phyloP scores from a whole-genome alignment of 75 land plant species.

The Pinus albicaulis region DNA sequence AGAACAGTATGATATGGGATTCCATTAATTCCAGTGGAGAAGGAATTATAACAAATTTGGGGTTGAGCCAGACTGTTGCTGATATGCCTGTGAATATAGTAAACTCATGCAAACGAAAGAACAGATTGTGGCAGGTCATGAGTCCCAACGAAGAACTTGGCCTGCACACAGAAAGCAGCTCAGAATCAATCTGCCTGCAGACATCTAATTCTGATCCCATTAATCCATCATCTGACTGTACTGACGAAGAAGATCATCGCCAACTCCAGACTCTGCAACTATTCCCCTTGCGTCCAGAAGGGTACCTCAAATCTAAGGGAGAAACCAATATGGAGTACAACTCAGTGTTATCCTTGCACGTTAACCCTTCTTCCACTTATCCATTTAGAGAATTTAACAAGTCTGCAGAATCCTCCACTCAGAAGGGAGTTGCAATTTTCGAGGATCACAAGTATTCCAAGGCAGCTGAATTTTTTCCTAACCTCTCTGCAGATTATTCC shows the following conservation, averaged over 20 bases:
- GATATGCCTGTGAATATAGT: background rate
- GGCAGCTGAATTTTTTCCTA: too few species aligned
- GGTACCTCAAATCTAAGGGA: slow-evolving; percentile 5
- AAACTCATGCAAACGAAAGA: slow-evolving; percentile 9
- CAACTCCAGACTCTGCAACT: slow-evolving; percentile 5
- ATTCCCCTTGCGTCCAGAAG: slow-evolving; percentile 6
- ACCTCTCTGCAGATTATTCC: too few species aligned
- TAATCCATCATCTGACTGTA: background rate
- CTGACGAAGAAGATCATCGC: background rate
- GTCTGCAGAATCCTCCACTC: too few species aligned
- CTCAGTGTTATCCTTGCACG: background rate
- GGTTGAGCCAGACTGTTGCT: background rate
- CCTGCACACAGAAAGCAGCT: slow-evolving; percentile 12
- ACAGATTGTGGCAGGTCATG: slow-evolving; percentile 6
- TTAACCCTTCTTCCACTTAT: too few species aligned
- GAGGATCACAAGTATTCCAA: too few species aligned
- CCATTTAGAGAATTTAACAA: too few species aligned
- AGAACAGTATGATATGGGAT: background rate
- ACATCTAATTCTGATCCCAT: background rate
- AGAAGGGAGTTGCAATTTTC: too few species aligned
- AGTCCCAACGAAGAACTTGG: slow-evolving; percentile 5
- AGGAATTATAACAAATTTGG: background rate
- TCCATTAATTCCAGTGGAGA: slow-evolving; percentile 3
- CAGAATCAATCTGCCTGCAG: slow-evolving; percentile 8
- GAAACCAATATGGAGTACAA: background rate